Base-by-base conservation (phyloP, 306 rosid species). In the Quercus robur region DNA sequence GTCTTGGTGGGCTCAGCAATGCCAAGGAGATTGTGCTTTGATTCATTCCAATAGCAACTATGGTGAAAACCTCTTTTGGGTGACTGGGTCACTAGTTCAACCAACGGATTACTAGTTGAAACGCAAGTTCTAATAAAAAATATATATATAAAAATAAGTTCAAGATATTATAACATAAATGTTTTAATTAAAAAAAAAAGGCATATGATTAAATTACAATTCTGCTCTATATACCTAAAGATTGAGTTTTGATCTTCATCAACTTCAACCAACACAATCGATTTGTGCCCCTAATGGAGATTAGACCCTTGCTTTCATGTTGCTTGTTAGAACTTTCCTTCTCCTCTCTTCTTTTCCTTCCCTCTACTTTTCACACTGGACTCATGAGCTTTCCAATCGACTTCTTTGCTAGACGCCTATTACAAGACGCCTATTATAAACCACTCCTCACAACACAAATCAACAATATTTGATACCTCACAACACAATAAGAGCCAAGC, bases 1-100 rank as follows among this genome's bases (percentile, higher is more conserved):
- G 0, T 49, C 57, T 46, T 52, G 70, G 83, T 78, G 86, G 86
- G 83, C 77, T 1, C 63, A 75, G 23, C 73, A 78, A 14, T 33
- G 80, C 6, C 82, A 74, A 5, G 73, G 70, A 38, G 82, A 83
- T 28, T 83, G 80, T 75, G 69, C 80, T 14, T 78, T 83, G 83
- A 66, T 74, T 66, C 86, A 83, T 71, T 78, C 82, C 33, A 38
- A 76, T 5, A 20, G 80, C 59, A 49, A 83, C 5, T 83, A 15
- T 7, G 86, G 86, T 17, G 82, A 83, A 76, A 83, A 83, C 56
- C 75, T 83, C 51, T 78, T 83, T 67, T 78, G 82, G 86, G 85
- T 23, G 25, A 23, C 25, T 23, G 25, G 25, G 25, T 23, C 25
- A 23, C 25, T 23, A 23, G 25, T 23, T 23, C 25, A 23, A 23